Base-by-base conservation (phyloP, 352 stramenopile genomes). In the Globisporangium paddicum region DNA sequence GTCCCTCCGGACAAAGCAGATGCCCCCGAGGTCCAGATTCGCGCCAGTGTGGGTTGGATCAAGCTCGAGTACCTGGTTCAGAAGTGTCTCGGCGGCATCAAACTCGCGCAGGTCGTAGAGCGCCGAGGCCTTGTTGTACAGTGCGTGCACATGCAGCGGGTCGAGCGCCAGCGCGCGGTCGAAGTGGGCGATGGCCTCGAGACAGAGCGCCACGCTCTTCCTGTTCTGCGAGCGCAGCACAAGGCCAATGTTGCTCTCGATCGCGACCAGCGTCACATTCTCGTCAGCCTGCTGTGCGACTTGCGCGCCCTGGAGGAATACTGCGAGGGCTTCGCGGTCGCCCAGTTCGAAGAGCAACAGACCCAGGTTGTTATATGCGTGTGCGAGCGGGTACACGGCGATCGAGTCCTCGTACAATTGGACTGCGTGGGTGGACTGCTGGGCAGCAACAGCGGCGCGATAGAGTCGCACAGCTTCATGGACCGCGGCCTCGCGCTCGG, bases 311-410 rank as follows among this genome's bases (percentile, higher is more conserved):
- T 71, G 64, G 49, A 73, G 55, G 23, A 92, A 62, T 2, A 82
- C 47, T 16, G 57, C 52, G 6, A 86, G 10, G 14, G 80, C 76
- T 37, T 77, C 63, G 6, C 72, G 57, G 5, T 53, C 37, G 1
- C 62, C 50, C 2, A 23, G n/a, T 1, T 77, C 55, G 18, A 68
- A 72, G 8, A 89, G 28, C 23, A 93, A 53, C 66, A 90, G 83
- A 0, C 69, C 86, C 9, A 95, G 55, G 66, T 95, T 94, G 60
- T 94, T 93, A 65, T 87, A 88, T n/a, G 84, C 73, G 5, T 61
- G 67, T 5, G 75, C 66, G 23, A 90, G 64, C 32, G 72, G 67
- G 60, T 83, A 88, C 32, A 37, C 56, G 5, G 71, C 55, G 41
- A 93, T 89, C 10, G 76, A 73, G 11, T 68, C 52, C 41, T 69